Base-by-base conservation (phyloP, 2,329 filamentous ascomycete genomes). In the Ceratocystis ficicola region DNA sequence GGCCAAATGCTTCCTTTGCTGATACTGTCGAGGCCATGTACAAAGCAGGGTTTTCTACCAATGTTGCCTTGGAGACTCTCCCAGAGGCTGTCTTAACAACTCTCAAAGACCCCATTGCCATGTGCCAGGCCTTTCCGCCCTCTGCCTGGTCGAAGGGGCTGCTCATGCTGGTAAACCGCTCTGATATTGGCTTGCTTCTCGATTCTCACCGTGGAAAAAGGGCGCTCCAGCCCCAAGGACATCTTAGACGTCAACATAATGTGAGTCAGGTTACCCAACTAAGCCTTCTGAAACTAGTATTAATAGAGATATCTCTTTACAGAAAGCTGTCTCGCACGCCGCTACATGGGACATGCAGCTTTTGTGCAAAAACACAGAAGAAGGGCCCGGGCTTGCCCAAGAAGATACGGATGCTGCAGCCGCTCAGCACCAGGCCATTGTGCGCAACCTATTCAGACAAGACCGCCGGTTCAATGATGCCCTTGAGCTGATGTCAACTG, bases 381-480 rank as follows among this genome's bases (percentile, higher is more conserved):
- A 84, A 48, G 77, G 81, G 65, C 81, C 78, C 66, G 78, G 76
- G 57, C 81, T 83, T 57, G 64, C 55, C 2, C 44, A 60, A 15
- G 81, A 85, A 0, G 85, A 87, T 65, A 88, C 94, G 69, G 90
- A 90, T 60, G 87, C 88, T 5, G 88, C 90, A 65, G 92, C 94
- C 73, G 87, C 87, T 41, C 90, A 96, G 72, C 85, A 91, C 32
- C 86, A 93, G 73, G 82, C 86, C 8, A 85, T 97, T 6, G 95
- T 94, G 36, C 85, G 86, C 63, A 80, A 94, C 7, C 86, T 99
- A 32, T 99, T 97, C 80, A 87, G 86, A 68, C 91, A 97, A 70
- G 94, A 99, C 72, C 85, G 91, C 68, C 86, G 94, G 44, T 86
- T 95, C 65, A 86, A 90, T 68, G 94, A 99, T 76, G 94, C 91